A percentile compares a stretch with the other conserved stretches of the same genome.
Conservation (phyloP, 495 filamentous ascomycete genomes). For the Lophiostoma macrostomum region DNA sequence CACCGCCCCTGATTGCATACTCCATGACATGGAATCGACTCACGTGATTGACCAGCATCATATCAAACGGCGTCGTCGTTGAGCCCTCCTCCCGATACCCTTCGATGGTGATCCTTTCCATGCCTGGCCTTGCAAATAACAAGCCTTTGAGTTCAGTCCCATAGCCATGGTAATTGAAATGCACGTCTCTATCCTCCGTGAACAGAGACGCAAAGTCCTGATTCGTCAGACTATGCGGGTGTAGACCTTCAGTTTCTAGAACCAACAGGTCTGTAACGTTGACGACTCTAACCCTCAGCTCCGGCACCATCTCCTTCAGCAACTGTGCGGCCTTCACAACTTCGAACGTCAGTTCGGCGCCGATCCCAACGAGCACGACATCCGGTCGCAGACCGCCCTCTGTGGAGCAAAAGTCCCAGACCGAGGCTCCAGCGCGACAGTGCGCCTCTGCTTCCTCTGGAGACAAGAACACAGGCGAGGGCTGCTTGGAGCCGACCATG, state of each 20-base stretch:
- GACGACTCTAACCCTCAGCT: constrained; percentile 60
- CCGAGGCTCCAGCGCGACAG: constrained; percentile 60
- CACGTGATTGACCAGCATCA: constrained; percentile 66
- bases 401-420: constrained; percentile 65
- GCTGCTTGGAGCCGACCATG: constrained; percentile 72
- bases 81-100: constrained; percentile 69
- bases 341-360: constrained; percentile 69
- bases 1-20: constrained; percentile 52
- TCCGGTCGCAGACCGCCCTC: constrained; percentile 59
- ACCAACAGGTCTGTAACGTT: constrained; percentile 77
- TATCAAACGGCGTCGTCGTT: constrained; percentile 72
- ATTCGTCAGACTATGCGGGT: constrained; percentile 59
- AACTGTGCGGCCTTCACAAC: constrained; percentile 62
- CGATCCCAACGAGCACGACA: constrained; percentile 67
- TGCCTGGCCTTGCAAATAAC: constrained; percentile 56
- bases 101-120: constrained; percentile 55
- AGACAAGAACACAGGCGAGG: constrained; percentile 63
- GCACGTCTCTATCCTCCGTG: constrained; percentile 56
- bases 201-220: constrained; percentile 60
- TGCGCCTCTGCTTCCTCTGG: constrained; percentile 64
- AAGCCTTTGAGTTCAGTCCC: constrained; percentile 59
- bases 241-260: constrained; percentile 54
- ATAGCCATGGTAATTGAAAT: constrained; percentile 75
- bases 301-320: constrained; percentile 52
- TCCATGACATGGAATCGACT: constrained; percentile 62